phyloP scores from a whole-genome alignment of 2,329 filamentous ascomycete genomes.

The Aspergillus brasiliensis region DNA sequence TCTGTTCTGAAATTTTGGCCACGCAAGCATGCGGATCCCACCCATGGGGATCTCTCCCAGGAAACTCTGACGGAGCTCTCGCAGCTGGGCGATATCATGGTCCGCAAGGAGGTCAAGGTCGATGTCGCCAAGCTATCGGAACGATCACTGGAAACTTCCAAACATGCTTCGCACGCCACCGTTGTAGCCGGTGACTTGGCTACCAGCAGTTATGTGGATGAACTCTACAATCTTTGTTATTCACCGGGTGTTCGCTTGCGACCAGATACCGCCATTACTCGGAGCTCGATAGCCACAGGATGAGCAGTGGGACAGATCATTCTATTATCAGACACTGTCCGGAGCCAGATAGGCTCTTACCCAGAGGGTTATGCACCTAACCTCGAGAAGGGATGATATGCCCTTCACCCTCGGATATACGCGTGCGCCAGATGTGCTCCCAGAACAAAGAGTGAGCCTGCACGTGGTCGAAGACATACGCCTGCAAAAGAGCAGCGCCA shows the following conservation, averaged over 20 bases:
- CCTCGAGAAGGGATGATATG: no score
- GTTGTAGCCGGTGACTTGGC: conserved; percentile 29
- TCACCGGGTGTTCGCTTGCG: conserved; percentile 32
- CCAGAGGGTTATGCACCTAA: no score
- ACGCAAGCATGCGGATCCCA: conserved; percentile 10
- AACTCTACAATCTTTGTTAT: conserved; percentile 45
- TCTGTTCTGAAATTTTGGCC: conserved; percentile 28
- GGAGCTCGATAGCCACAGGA: background rate
- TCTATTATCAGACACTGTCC: background rate
- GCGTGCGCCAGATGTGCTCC: no score
- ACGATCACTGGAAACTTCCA: conserved; percentile 19
- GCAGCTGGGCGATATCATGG: conserved; percentile 60
- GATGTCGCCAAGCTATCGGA: conserved; percentile 42
- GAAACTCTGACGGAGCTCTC: conserved; percentile 25
- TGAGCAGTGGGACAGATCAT: background rate
- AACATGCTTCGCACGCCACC: conserved; percentile 26
- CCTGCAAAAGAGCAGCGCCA: no score
- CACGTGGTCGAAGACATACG: no score
- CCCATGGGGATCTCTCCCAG: conserved; percentile 13
- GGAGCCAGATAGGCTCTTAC: background rate
- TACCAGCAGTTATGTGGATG: conserved; percentile 50
- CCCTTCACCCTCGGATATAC: no score
- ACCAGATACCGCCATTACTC: conserved; percentile 23
- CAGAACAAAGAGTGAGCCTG: no score
- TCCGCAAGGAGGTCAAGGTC: conserved; percentile 64